Evolutionary conservation across 1,284 basidiomycete species (phyloP).

Genomic region (Amylostereum areolatum): DNA sequence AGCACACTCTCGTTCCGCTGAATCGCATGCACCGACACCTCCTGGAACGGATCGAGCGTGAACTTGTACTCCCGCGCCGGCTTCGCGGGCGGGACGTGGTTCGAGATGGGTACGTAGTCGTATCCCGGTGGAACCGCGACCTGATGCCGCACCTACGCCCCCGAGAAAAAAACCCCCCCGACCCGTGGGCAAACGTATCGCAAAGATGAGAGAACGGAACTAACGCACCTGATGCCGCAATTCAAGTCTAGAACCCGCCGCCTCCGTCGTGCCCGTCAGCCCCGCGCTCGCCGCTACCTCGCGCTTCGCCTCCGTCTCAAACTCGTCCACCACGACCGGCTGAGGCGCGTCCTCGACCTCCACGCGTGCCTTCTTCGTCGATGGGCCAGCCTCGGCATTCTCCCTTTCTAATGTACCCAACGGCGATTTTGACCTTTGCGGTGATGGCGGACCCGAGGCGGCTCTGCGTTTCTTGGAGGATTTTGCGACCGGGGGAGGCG

Average conservation of each 20-base stretch:
- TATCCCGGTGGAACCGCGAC: constrained; percentile 94
- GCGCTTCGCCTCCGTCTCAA: constrained; percentile 84
- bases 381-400: constrained; percentile 19
- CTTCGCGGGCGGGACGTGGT: constrained; percentile 89
- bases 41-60: constrained; percentile 96
- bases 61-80: constrained; percentile 95
- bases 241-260: constrained; percentile 62
- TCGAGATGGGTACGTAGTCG: constrained; percentile 85
- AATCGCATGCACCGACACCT: constrained; percentile 91
- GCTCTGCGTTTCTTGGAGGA: neutral
- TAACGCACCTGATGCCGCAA: constrained; percentile 68
- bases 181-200: neutral
- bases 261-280: constrained; percentile 63
- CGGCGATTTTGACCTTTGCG: constrained; percentile 1
- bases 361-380: constrained; percentile 44
- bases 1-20: constrained; percentile 97
- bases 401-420: neutral
- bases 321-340: constrained; percentile 82
- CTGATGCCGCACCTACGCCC: constrained; percentile 78
- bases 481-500: neutral
- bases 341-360: constrained; percentile 37
- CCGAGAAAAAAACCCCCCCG: constrained; percentile 1
- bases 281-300: constrained; percentile 85
- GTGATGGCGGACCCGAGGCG: constrained; percentile 7
- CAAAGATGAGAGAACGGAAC: neutral